These are phyloP conservation scores for Lenzites betulinus DNA, from an alignment of 768 basidiomycete genomes.

Conservation along the genomic window DNA sequence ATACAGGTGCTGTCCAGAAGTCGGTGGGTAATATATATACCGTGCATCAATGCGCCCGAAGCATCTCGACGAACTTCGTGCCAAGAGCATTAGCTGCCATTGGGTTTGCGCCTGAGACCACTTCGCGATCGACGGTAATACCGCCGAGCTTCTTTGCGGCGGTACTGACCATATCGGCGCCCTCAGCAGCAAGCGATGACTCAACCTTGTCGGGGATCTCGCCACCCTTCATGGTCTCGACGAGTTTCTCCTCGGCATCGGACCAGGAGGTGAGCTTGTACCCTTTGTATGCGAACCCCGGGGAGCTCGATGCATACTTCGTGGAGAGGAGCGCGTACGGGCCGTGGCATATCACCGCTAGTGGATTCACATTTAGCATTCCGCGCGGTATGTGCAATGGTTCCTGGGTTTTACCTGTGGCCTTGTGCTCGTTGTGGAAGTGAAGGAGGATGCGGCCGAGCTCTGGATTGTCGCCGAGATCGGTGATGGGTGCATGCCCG, in stretches of 20 bases:
- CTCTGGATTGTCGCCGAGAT: slow-evolving; percentile 29
- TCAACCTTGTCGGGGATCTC: slow-evolving; percentile 29
- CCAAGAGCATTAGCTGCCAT: slow-evolving; percentile 27
- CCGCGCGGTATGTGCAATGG: background rate
- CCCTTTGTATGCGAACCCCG: slow-evolving; percentile 31
- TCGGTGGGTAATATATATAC: background rate
- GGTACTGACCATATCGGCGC: slow-evolving; percentile 26
- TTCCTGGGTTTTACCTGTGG: slow-evolving; percentile 22
- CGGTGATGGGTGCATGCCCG: slow-evolving; percentile 31
- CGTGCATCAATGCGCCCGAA: slow-evolving; percentile 20
- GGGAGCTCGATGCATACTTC: slow-evolving; percentile 22
- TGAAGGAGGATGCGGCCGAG: slow-evolving; percentile 30
- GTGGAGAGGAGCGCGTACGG: slow-evolving; percentile 32
- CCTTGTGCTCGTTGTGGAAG: slow-evolving; percentile 28
- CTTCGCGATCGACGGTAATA: slow-evolving; percentile 31
- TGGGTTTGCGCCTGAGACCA: slow-evolving; percentile 30
- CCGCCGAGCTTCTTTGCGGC: slow-evolving; percentile 22
- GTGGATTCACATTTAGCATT: background rate
- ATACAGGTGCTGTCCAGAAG: background rate
- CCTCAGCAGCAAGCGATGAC: slow-evolving; percentile 23
- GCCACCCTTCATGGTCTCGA: slow-evolving; percentile 30
- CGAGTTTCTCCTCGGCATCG: slow-evolving; percentile 29
- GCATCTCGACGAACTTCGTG: slow-evolving; percentile 30
- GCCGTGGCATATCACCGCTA: slow-evolving; percentile 30
- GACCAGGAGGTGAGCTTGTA: slow-evolving; percentile 34